phyloP scores from a whole-genome alignment of 169 alveolate species.

The Plasmodium gallinaceum region DNA sequence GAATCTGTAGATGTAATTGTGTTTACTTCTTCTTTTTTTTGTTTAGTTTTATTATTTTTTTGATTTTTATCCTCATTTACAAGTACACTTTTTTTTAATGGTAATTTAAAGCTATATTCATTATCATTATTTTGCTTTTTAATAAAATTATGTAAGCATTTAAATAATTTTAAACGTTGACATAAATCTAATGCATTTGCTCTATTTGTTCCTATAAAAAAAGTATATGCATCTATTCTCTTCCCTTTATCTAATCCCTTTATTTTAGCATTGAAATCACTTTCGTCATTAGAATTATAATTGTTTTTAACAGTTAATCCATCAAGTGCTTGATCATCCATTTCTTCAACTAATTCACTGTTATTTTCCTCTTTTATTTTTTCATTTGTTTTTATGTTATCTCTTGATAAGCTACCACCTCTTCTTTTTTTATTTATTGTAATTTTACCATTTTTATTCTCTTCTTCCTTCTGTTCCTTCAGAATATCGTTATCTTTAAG shows the following conservation, averaged over 20 bases:
- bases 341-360: background rate
- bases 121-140: slow-evolving; percentile 82
- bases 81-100: slow-evolving; percentile 36
- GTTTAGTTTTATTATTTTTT: background rate
- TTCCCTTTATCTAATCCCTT: slow-evolving; percentile 43
- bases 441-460: background rate
- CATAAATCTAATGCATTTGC: slow-evolving; percentile 82
- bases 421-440: background rate
- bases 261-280: slow-evolving; percentile 35
- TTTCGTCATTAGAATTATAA: slow-evolving; percentile 42
- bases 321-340: background rate
- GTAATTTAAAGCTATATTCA: slow-evolving; percentile 85
- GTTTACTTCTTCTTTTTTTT: slow-evolving; percentile 18
- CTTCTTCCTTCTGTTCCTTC: slow-evolving; percentile 6
- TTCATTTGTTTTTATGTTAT: background rate
- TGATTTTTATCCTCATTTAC: background rate
- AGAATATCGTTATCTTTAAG: slow-evolving; percentile 15
- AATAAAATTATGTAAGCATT: slow-evolving; percentile 76
- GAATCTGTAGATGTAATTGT: background rate
- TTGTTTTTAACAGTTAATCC: slow-evolving; percentile 9
- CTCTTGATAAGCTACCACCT: background rate
- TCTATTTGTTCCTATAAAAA: slow-evolving; percentile 79
- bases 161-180: slow-evolving; percentile 77
- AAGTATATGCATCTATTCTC: slow-evolving; percentile 75
- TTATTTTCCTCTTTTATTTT: background rate